phyloP scores from a whole-genome alignment of 176 grass and related monocot genomes.

The Chrysopogon serrulatus region DNA sequence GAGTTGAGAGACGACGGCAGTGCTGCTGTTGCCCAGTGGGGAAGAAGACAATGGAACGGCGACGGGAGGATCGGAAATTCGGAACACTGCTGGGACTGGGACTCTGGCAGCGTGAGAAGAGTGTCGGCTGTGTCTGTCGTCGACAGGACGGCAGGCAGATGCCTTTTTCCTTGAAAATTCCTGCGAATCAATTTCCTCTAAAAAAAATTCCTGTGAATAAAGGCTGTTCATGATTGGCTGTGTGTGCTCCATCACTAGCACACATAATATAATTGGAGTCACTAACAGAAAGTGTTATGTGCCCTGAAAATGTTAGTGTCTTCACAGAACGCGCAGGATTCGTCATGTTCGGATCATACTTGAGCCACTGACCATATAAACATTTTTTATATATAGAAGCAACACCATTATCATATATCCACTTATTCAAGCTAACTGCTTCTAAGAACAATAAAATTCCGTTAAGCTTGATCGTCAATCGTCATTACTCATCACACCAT shows the following conservation, averaged over 20 bases:
- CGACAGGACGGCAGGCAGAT: not conserved
- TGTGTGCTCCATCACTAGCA: not conserved
- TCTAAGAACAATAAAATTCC: no score
- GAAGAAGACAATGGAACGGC: not conserved
- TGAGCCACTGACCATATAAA: not conserved
- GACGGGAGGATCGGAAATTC: not conserved
- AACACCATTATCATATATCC: not conserved
- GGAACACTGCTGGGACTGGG: not conserved
- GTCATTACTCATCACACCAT: not conserved
- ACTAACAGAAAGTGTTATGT: not conserved
- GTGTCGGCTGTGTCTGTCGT: not conserved
- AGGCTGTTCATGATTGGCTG: not conserved
- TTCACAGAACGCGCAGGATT: not conserved
- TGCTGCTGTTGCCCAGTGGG: slow-evolving; percentile 7
- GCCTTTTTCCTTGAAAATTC: not conserved
- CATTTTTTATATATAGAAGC: not conserved
- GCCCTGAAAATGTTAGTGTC: not conserved
- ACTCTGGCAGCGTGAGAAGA: no score
- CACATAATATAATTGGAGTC: not conserved
- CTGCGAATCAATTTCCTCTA: not conserved
- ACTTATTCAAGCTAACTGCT: not conserved
- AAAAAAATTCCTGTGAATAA: no score
- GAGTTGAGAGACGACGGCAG: not conserved
- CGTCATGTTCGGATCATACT: slow-evolving; percentile 14
- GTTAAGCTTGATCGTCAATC: not conserved